A percentile compares a stretch with the other conserved stretches of the same genome.
Evolutionary conservation across 2,329 filamentous ascomycete species (phyloP).

Genomic region (Fusarium sulawesiense): DNA sequence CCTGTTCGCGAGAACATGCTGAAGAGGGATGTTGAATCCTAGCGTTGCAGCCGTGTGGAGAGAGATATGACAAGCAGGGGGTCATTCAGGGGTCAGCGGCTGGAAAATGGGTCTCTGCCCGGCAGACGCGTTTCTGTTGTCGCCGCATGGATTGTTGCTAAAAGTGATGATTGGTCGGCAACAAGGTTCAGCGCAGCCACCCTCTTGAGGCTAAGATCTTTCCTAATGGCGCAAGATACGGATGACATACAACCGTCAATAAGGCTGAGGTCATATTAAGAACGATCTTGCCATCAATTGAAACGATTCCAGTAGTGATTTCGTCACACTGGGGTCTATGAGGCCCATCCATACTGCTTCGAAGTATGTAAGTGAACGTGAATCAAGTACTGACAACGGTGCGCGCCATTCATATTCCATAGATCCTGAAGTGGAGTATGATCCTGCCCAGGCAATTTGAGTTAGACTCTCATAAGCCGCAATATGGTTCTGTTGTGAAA

Average conservation of each 20-base stretch:
- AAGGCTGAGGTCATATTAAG: slow-evolving; percentile 9
- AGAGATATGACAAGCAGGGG: slow-evolving; percentile 43
- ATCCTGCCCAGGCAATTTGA: background rate
- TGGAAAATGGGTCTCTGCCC: slow-evolving; percentile 45
- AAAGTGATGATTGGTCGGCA: slow-evolving; percentile 38
- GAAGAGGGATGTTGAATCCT: slow-evolving; percentile 36
- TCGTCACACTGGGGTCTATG: background rate
- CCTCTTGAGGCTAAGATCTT: slow-evolving; percentile 33
- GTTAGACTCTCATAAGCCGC: background rate
- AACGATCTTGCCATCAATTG: background rate
- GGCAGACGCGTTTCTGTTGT: slow-evolving; percentile 48
- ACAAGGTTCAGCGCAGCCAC: slow-evolving; percentile 33
- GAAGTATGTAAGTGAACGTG: background rate
- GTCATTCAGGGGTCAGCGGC: slow-evolving; percentile 39
- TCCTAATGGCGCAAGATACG: slow-evolving; percentile 27
- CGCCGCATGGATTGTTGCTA: slow-evolving; percentile 43
- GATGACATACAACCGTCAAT: slow-evolving; percentile 12
- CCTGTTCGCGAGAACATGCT: slow-evolving; percentile 24
- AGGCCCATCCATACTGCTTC: background rate
- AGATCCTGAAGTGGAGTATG: background rate
- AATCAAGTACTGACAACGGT: background rate
- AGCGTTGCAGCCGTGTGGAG: slow-evolving; percentile 40
- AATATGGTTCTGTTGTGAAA: background rate
- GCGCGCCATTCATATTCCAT: background rate
- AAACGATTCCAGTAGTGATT: background rate